Base-by-base conservation (phyloP, 2,329 filamentous ascomycete genomes). In the Lasiodiplodia sp. region DNA sequence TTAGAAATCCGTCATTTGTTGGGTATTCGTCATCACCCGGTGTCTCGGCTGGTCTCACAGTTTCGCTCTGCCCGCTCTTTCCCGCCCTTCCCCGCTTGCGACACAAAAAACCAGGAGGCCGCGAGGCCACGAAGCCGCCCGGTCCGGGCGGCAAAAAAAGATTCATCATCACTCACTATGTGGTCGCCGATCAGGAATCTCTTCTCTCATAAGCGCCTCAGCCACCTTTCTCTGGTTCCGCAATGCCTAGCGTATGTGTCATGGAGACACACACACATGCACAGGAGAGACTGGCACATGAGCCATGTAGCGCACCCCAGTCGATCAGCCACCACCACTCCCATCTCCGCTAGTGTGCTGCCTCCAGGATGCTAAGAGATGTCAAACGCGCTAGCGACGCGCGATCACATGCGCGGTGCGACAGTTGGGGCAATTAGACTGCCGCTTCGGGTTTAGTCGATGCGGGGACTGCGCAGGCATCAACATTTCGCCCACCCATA, bases 351-450 rank as follows among this genome's bases (percentile, higher is more conserved):
- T 18, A 6, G 16, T 8, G 3, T 4, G 16, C 31, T 34, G 14
- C 53, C 37, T 21, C 7, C 56, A n/a, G 53, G 18, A 2, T 8
- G 10, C 18, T 21, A 28, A 38, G 37, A 28, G 25, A 25, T 25
- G 12, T 10, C 28, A 60, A 63, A 49, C 58, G 58, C 58, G 58
- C 58, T 63, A 63, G 28, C n/a, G 8, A 49, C 58, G 58, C 58
- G 58, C 58, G 58, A 18, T 25, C 58, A 63, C 31, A 31, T 63
- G 58, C 40, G 23, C 21, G 25, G 11, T 25, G 1, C 14, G 25
- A 37, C 5, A 28, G 8, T 11, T 56, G 25, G 25, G 28, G n/a
- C 21, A 47, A 31, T 31, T n/a, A 18, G 38, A 18, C 11, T 60
- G 23, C 57, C 57, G 57, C 38, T 47, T 49, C 11, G 14, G 57